A percentile compares a stretch with the other conserved stretches of the same genome.
Evolutionary conservation across 1,284 basidiomycete genomes (phyloP).

Genomic region (Tilletia indica): DNA sequence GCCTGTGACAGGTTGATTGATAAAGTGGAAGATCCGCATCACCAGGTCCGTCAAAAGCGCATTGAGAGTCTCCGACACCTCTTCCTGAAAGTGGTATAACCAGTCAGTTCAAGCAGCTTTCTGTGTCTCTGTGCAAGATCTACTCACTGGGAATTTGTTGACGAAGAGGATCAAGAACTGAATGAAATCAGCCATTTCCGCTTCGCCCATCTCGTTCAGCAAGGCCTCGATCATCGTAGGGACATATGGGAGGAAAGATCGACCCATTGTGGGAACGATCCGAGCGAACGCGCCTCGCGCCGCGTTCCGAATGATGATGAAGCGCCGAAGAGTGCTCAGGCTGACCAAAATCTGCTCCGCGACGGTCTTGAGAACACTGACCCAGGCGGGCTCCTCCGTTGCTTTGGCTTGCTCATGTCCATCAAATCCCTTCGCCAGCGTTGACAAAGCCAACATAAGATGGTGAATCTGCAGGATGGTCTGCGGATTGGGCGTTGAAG

Average conservation of each 20-base stretch:
- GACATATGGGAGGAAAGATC: slow-evolving; percentile 71
- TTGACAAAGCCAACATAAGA: slow-evolving; percentile 88
- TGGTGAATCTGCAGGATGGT: slow-evolving; percentile 89
- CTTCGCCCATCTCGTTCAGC: slow-evolving; percentile 83
- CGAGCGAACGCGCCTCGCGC: slow-evolving; percentile 80
- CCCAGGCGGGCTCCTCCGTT: slow-evolving; percentile 70
- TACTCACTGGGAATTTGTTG: slow-evolving; percentile 80
- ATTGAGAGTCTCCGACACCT: slow-evolving; percentile 81
- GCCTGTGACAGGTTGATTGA: slow-evolving; percentile 79
- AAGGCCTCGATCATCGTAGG: slow-evolving; percentile 83
- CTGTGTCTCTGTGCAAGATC: background rate
- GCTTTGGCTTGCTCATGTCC: slow-evolving; percentile 7
- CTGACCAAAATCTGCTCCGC: slow-evolving; percentile 86
- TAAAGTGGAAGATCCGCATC: slow-evolving; percentile 75
- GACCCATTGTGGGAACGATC: slow-evolving; percentile 83
- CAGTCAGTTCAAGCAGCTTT: background rate
- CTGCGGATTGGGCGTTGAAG: slow-evolving; percentile 49
- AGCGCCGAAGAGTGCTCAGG: slow-evolving; percentile 80
- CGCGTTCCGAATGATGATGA: slow-evolving; percentile 86
- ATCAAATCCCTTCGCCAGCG: slow-evolving; percentile 87
- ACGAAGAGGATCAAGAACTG: slow-evolving; percentile 87
- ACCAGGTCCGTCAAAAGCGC: slow-evolving; percentile 83
- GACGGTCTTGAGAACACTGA: slow-evolving; percentile 80
- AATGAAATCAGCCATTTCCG: slow-evolving; percentile 92
- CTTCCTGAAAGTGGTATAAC: slow-evolving; percentile 37